phyloP scores from a whole-genome alignment of 208 protist species.

The Trypanosoma scelopori region DNA sequence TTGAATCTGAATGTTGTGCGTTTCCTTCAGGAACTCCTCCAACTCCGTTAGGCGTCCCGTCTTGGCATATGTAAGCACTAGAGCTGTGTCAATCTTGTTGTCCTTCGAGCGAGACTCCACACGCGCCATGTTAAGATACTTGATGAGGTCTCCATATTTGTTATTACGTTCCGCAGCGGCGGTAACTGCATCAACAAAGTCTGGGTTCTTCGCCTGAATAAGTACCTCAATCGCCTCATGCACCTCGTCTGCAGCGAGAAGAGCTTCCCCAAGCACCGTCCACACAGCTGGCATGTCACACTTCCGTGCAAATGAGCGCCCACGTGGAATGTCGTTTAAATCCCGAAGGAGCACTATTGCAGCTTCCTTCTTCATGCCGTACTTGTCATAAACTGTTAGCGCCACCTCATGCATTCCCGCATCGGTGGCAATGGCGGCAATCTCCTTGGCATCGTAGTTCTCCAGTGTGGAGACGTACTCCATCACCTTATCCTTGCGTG shows the following conservation, averaged over 20 bases:
- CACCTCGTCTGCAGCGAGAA: slow-evolving; percentile 91
- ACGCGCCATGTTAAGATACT: slow-evolving; percentile 98
- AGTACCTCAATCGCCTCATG: slow-evolving; percentile 97
- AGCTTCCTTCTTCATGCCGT: slow-evolving; percentile 95
- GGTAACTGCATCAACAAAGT: slow-evolving; percentile 93
- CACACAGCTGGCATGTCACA: slow-evolving; percentile 94
- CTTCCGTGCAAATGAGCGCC: slow-evolving; percentile 95
- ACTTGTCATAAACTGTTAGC: slow-evolving; percentile 99
- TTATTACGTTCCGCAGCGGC: slow-evolving; percentile 88
- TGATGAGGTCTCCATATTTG: slow-evolving; percentile 96
- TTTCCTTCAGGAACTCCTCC: slow-evolving; percentile 98
- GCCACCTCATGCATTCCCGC: slow-evolving; percentile 97
- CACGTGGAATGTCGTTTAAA: slow-evolving; percentile 95
- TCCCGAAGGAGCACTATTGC: slow-evolving; percentile 97
- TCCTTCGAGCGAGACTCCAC: slow-evolving; percentile 83
- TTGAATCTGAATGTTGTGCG: slow-evolving; percentile 97
- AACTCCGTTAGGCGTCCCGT: slow-evolving; percentile 97
- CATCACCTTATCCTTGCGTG: slow-evolving; percentile 95
- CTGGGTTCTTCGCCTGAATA: slow-evolving; percentile 97
- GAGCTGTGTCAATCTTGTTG: slow-evolving; percentile 97
- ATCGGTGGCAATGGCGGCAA: slow-evolving; percentile 96
- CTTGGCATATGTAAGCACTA: slow-evolving; percentile 97
- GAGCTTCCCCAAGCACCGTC: slow-evolving; percentile 93
- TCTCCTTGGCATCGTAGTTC: slow-evolving; percentile 99
- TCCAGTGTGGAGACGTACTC: slow-evolving; percentile 99